Base-by-base conservation (phyloP, 2,329 filamentous ascomycete genomes). In the Alternaria alternata region DNA sequence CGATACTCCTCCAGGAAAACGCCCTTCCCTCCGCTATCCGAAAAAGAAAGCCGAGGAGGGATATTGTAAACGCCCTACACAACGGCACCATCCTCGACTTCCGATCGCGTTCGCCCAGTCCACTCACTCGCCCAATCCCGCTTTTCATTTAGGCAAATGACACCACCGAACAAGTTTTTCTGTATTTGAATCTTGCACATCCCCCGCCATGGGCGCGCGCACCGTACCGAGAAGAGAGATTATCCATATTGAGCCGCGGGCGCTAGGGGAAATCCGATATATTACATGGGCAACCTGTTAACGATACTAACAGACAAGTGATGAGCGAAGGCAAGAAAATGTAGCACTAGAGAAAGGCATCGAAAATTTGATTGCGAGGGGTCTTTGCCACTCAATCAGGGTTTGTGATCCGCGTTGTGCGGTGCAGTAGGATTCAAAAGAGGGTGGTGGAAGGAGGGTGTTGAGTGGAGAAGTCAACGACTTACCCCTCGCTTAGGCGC, bases 101-200 rank as follows among this genome's bases (percentile, higher is more conserved):
- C 32, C 46, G 7, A 49, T 49, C 46, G 22, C 46, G 34, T 24
- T 18, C 30, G 5, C 18, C 46, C 30, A 36, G 9, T 14, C 20
- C 12, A 42, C 12, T 24, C 12, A 24, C 39, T 24, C 20, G 20
- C 39, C 43, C 22, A 26, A 53, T 41, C 42, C 9, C 36, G 28
- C 16, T 20, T 30, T 36, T 63, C 53, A 69, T 71, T 71, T 67
- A 69, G 65, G 59, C 67, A 67, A 63, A 69, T 71, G 55, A 60
- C 61, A 52, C 36, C 20, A 42, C 52, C 30, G 18, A 49, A 42
- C 38, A 59, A 36, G 49, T 38, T 52, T 26, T 26, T 52, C 26
- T 20, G 16, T 26, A 30, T 18, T 36, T 36, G 46, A 11, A 36
- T 34, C 20, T 49, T 22, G 32, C 46, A 14, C 39, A 34, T 49